These are phyloP conservation scores for Exidia glandulosa DNA, from an alignment of 768 basidiomycete genomes.

Conservation along the genomic window DNA sequence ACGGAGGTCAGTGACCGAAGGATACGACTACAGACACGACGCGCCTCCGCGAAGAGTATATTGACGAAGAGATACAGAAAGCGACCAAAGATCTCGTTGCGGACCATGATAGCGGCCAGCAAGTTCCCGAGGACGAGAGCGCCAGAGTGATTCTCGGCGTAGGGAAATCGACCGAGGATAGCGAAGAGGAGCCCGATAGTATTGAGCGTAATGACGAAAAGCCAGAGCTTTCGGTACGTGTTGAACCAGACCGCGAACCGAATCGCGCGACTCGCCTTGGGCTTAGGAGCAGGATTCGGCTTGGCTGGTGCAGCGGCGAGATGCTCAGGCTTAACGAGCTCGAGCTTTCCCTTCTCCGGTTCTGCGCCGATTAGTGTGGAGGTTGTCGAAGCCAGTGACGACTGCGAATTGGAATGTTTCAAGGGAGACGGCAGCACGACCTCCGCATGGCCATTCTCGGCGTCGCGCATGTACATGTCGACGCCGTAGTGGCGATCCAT, in stretches of 20 bases:
- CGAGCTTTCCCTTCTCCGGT: neutral
- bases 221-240: slow-evolving; percentile 27
- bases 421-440: neutral
- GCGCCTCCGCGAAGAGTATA: neutral
- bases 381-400: neutral
- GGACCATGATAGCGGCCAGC: neutral
- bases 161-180: neutral
- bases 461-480: neutral
- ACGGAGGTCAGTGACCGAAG: neutral
- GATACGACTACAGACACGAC: neutral
- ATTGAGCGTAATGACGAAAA: neutral
- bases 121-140: slow-evolving; percentile 1
- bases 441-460: neutral
- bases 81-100: slow-evolving; percentile 6
- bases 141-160: neutral
- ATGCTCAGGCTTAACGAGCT: neutral
- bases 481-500: neutral
- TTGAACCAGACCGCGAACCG: slow-evolving; percentile 27
- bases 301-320: neutral
- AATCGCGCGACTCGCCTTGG: slow-evolving; percentile 16
- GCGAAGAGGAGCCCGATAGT: neutral
- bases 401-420: neutral
- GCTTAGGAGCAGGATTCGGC: slow-evolving; percentile 6
- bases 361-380: neutral
- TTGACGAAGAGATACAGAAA: slow-evolving; percentile 6